Evolutionary conservation across 2,329 filamentous ascomycete genomes (phyloP).

Genomic region (Trichoderma citrinoviride): DNA sequence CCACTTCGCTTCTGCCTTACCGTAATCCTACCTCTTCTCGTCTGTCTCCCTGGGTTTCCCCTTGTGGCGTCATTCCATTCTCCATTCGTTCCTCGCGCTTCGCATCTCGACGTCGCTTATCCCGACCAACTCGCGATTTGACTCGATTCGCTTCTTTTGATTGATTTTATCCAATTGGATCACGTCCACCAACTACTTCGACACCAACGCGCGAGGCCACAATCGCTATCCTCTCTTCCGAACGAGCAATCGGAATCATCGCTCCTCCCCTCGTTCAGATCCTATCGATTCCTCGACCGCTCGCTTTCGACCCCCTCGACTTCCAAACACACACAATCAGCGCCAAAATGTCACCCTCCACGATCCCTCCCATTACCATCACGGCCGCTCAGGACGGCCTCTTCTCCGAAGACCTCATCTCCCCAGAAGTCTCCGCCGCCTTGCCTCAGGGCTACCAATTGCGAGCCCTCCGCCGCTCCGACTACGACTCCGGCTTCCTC

Average conservation of each 20-base stretch:
- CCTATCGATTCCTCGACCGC: neutral
- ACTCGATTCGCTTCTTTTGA: neutral
- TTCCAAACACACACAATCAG: neutral
- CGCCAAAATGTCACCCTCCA: constrained; percentile 6
- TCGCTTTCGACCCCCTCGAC: neutral
- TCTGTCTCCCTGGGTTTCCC: neutral
- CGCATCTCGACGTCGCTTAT: neutral
- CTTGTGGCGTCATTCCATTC: too few species aligned
- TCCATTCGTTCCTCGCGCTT: neutral
- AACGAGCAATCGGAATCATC: neutral
- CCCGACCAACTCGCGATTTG: neutral
- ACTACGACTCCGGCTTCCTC: constrained; percentile 81
- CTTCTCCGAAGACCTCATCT: constrained; percentile 76
- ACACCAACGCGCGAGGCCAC: neutral
- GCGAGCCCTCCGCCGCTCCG: constrained; percentile 72
- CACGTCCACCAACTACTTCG: neutral
- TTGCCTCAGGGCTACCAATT: constrained; percentile 81
- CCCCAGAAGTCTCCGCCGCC: constrained; percentile 65
- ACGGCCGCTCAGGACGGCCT: constrained; percentile 51
- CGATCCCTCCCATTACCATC: constrained; percentile 7
- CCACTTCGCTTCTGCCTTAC: neutral
- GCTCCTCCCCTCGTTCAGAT: neutral
- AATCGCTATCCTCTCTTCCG: neutral
- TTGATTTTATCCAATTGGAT: neutral
- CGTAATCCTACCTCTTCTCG: neutral